Evolutionary conservation across 208 protist species (phyloP), one percentile per base, ranked within the genome.

Genomic region (Acanthamoeba castellanii): DNA sequence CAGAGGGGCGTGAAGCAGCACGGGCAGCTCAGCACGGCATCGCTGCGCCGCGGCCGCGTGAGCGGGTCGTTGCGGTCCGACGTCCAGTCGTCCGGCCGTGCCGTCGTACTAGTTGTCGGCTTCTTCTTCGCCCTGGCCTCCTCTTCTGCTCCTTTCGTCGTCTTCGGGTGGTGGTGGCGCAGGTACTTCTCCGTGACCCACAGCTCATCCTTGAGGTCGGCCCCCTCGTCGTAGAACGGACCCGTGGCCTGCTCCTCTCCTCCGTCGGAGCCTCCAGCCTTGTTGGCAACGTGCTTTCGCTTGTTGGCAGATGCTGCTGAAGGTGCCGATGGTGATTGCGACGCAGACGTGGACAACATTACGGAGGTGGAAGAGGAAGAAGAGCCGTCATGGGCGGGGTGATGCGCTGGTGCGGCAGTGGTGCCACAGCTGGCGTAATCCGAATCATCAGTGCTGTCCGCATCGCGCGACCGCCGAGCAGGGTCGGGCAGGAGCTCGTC

Each of bases 161-260:
- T 30, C 27, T 88, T 22, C 18, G 27, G 45, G 25, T 22, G 42
- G 3, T 52, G 42, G 32, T 88, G 78, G 78, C 52, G 22, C 8
- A 88, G 78, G 78, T 88, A 88, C 78, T 61, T 52, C 14, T 37
- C n/a, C 30, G 78, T 88, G 25, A 88, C 78, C 78, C 78, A 88
- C 78, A 64, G 11, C 52, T 88, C 78, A 27, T 88, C 78, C n/a
- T 88, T 52, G 47, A 64, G 32, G 78, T 88, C 78, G 8, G 30
- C 42, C 45, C 52, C n/a, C n/a, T 88, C 78, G 78, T 88, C 78
- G 42, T 88, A 88, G 78, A 61, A 88, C 3, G 70, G 70, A 4
- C 70, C 70, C 30, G 25, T 45, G 8, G 7, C 66, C 9, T 78
- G 16, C 20, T 78, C 70, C 8, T 30, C 64, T 72, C 64, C 64